Base-by-base conservation (phyloP, 2,329 filamentous ascomycete genomes). In the Didymella arachidicola region DNA sequence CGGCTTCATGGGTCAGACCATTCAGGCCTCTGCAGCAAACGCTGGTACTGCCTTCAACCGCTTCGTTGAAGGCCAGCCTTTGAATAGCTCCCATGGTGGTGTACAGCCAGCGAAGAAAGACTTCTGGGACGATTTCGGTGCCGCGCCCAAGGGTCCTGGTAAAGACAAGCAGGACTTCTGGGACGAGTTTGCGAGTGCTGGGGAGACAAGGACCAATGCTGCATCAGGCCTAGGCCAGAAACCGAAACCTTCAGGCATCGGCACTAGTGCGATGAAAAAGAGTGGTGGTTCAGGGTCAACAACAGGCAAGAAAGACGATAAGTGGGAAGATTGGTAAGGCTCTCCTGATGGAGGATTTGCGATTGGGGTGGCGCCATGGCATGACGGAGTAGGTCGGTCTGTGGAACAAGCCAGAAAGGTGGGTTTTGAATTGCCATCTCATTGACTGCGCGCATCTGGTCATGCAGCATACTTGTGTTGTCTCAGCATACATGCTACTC, bases 1-100 rank as follows among this genome's bases (percentile, higher is more conserved):
- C 48, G 66, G 80, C 18, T 75, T 81, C 53, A 73, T 86, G 79
- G 86, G 81, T 77, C 86, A 77, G 82, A 90, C 71, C 81, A 87
- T 86, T 72, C 87, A 81, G 70, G 77, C 80, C 11, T 89, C 90
- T 14, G 89, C 90, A 27, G 88, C 87, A 71, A 88, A 83, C 52
- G 92, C 93, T 0, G 89, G 92, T 53, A 90, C 95, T 7, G 86
- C 88, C 39, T 89, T 98, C 79, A 92, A 84, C 73, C 87, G 89
- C 50, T 97, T 98, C 70, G 93, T 98, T 51, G 95, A 98, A 74
- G 92, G 90, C 3, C 84, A 85, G 22, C 34, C 59, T 26, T 58
- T 66, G 14, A 30, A 49, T 10, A 55, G 51, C 14, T 26, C 55
- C 14, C 61, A 54, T 39, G 56, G 50, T 27, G 47, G 45, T 16